These are phyloP conservation scores for Uronychia setigera DNA, from an alignment of 73 alveolate species.

Conservation along the genomic window DNA sequence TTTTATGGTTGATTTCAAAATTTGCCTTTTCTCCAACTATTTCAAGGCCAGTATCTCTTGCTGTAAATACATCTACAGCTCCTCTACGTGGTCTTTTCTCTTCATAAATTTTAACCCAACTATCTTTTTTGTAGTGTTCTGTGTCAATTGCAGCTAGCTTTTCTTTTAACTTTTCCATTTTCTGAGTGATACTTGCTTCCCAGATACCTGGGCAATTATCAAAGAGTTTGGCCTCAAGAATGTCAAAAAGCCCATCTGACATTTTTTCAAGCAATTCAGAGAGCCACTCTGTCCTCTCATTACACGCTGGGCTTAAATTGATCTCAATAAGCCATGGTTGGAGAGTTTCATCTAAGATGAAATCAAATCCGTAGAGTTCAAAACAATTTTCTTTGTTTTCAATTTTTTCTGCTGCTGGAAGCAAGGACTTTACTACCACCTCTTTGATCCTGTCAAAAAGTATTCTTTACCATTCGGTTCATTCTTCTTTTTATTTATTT, in stretches of 20 bases:
- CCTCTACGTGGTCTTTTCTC: background rate
- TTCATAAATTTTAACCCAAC: background rate
- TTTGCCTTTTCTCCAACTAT: background rate
- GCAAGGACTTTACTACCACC: conserved; percentile 62
- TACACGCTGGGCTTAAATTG: conserved; percentile 72
- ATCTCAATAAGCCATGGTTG: conserved; percentile 78
- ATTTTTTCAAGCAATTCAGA: conserved; percentile 65
- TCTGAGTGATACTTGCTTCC: background rate
- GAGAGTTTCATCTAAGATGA: conserved; percentile 73
- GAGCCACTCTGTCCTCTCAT: conserved; percentile 68
- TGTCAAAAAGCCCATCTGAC: conserved; percentile 72
- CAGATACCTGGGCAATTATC: background rate
- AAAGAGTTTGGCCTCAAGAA: conserved; percentile 25
- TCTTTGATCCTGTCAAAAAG: conserved; percentile 34
- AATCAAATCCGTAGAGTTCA: conserved; percentile 91
- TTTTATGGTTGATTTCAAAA: background rate
- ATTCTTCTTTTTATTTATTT: conserved; percentile 53
- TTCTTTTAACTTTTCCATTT: background rate
- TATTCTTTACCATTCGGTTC: conserved; percentile 36
- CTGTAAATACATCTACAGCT: background rate
- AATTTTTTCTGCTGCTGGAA: conserved; percentile 55
- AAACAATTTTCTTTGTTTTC: conserved; percentile 74
- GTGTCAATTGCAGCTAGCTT: background rate
- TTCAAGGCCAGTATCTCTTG: background rate
- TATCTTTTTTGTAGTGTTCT: background rate